A percentile compares a stretch with the other conserved stretches of the same genome.
These are phyloP conservation scores for Alternaria hordeiaustralica DNA, from an alignment of 2,329 filamentous ascomycete genomes.

Conservation along the genomic window DNA sequence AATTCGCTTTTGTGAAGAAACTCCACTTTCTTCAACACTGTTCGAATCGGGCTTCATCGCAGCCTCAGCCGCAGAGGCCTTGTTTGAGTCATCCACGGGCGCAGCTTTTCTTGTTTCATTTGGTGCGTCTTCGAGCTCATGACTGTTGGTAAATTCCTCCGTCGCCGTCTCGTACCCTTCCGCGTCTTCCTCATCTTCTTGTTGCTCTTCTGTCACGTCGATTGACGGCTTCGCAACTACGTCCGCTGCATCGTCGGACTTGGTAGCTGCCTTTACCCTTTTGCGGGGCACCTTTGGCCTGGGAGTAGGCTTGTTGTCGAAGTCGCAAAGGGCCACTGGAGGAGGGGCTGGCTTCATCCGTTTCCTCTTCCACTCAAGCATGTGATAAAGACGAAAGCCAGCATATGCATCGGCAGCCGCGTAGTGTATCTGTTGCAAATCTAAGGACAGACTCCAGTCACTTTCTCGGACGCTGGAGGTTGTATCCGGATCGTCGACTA, in stretches of 20 bases:
- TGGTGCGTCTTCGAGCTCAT: slow-evolving; percentile 26
- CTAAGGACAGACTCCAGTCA: slow-evolving; percentile 73
- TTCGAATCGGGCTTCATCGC: neutral
- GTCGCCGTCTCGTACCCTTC: slow-evolving; percentile 46
- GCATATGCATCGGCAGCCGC: slow-evolving; percentile 86
- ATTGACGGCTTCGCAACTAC: slow-evolving; percentile 13
- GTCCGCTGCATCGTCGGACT: slow-evolving; percentile 11
- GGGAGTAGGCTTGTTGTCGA: slow-evolving; percentile 52
- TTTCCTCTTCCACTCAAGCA: slow-evolving; percentile 72
- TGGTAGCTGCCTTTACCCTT: slow-evolving; percentile 9
- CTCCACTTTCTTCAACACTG: neutral
- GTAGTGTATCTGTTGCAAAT: slow-evolving; percentile 71
- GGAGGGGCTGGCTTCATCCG: slow-evolving; percentile 73
- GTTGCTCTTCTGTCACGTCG: slow-evolving; percentile 24
- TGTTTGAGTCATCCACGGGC: slow-evolving; percentile 6
- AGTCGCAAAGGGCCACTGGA: slow-evolving; percentile 71
- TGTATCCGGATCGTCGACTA: slow-evolving; percentile 24
- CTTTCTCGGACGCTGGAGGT: slow-evolving; percentile 66
- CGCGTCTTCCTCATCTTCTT: slow-evolving; percentile 28
- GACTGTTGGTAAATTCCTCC: slow-evolving; percentile 35
- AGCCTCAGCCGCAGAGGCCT: neutral
- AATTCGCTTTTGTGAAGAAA: slow-evolving; percentile 14
- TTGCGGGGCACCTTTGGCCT: slow-evolving; percentile 15
- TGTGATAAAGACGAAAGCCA: slow-evolving; percentile 74
- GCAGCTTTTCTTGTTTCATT: slow-evolving; percentile 8